Evolutionary conservation across 106 monocot genomes (phyloP).

Genomic region (Vanilla planifolia): DNA sequence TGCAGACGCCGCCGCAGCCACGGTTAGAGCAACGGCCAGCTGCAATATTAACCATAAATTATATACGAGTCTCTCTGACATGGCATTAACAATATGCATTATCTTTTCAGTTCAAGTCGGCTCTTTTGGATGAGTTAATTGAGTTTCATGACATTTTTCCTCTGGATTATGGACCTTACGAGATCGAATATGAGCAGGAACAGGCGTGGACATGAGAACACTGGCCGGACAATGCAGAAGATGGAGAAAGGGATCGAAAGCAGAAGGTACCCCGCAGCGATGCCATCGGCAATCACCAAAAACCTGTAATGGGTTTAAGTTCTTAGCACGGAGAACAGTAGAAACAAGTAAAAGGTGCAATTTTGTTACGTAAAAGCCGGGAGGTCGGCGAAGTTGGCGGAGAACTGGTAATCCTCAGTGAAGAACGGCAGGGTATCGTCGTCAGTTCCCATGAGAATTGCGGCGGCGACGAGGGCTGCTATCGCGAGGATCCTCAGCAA

Average conservation of each 20-base stretch:
- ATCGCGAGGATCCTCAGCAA: constrained; percentile 12
- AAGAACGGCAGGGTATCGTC: constrained; percentile 20
- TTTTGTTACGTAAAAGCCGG: constrained; percentile 1
- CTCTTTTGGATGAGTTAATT: too few relatives aligned
- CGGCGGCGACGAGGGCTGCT: constrained; percentile 8
- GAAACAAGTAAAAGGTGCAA: neutral
- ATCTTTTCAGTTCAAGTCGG: too few relatives aligned
- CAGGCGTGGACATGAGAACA: neutral
- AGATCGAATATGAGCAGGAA: constrained; percentile 11
- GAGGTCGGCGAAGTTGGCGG: constrained; percentile 11
- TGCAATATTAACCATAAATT: constrained; percentile 7
- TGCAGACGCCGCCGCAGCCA: constrained; percentile 48
- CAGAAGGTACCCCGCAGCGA: constrained; percentile 17
- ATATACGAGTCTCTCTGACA: too few relatives aligned
- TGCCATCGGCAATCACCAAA: constrained; percentile 16
- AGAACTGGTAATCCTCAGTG: constrained; percentile 18
- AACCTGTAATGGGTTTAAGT: constrained; percentile 9
- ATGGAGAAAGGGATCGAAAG: constrained; percentile 16
- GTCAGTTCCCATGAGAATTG: constrained; percentile 11
- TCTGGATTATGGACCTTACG: neutral
- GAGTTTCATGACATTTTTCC: neutral
- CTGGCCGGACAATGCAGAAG: neutral
- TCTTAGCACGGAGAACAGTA: neutral
- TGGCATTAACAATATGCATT: too few relatives aligned
- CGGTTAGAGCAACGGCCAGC: constrained; percentile 41